Percentiles rank a stretch among this genome's conserved stretches.
These are phyloP conservation scores for Plantago coronopus DNA, from an alignment of 305 asterid species.

Conservation along the genomic window DNA sequence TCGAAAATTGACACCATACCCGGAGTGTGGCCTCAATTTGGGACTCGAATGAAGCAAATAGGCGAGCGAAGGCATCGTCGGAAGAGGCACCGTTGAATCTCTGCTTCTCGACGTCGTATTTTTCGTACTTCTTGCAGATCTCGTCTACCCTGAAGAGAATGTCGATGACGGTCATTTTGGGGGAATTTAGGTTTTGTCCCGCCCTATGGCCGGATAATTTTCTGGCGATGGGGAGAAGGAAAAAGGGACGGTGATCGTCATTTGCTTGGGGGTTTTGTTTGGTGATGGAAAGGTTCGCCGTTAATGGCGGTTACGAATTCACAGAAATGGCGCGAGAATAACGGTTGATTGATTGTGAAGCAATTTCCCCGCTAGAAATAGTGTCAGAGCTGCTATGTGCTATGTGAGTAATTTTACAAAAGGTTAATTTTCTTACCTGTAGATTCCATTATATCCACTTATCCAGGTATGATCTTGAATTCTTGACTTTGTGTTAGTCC, in stretches of 20 bases:
- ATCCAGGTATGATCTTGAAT: no score
- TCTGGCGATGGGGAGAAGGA: slow-evolving; percentile 4
- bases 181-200: not conserved
- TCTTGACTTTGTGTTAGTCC: no score
- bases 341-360: not conserved
- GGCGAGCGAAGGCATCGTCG: slow-evolving; percentile 70
- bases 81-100: slow-evolving; percentile 42
- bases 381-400: not conserved
- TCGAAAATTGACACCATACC: slow-evolving; percentile 21
- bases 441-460: no score
- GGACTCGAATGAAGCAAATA: slow-evolving; percentile 58
- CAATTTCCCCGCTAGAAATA: not conserved
- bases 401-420: no score
- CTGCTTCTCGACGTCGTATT: slow-evolving; percentile 78
- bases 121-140: slow-evolving; percentile 77
- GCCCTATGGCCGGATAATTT: not conserved
- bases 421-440: no score
- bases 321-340: slow-evolving; percentile 26
- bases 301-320: slow-evolving; percentile 33
- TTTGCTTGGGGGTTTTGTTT: not conserved
- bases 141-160: slow-evolving; percentile 69
- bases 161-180: slow-evolving; percentile 72
- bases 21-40: slow-evolving; percentile 59
- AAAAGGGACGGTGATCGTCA: slow-evolving; percentile 5
- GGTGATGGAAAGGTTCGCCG: slow-evolving; percentile 34